Evolutionary conservation across 2,329 filamentous ascomycete genomes (phyloP).

Genomic region (Fusarium vanettenii): DNA sequence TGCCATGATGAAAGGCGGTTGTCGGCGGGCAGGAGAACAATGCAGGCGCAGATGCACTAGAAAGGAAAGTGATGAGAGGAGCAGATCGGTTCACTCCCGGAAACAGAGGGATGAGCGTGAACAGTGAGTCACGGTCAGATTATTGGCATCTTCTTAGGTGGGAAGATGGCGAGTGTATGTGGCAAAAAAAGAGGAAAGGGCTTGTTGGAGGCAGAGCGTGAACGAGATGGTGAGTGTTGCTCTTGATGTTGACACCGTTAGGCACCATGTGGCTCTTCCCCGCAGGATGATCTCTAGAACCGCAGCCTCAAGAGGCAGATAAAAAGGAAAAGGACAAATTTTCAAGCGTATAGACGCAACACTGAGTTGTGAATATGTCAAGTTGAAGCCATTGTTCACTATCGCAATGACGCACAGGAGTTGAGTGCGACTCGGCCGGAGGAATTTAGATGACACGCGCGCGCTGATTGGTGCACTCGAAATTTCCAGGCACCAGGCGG

Average conservation of each 20-base stretch:
- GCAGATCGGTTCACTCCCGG: not conserved
- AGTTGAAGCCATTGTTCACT: not conserved
- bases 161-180: not conserved
- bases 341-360: not conserved
- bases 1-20: conserved; percentile 38
- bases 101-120: not conserved
- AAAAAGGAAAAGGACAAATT: not conserved
- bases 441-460: conserved; percentile 2
- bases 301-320: not conserved
- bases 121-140: not conserved
- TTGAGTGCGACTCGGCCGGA: conserved; percentile 10
- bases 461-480: conserved; percentile 27
- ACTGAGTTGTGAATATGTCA: not conserved
- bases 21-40: not conserved
- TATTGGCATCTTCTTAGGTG: not conserved
- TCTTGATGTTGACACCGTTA: conserved; percentile 8
- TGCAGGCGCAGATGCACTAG: not conserved
- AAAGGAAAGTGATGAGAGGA: not conserved
- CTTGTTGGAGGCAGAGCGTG: conserved; percentile 1
- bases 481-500: conserved; percentile 28
- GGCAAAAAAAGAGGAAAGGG: not conserved
- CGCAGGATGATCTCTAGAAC: not conserved
- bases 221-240: not conserved
- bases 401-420: conserved; percentile 32
- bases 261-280: not conserved